A percentile compares a stretch with the other conserved stretches of the same genome.
phyloP scores from a whole-genome alignment of 148 eudicot species.

The Fagopyrum homotropicum region DNA sequence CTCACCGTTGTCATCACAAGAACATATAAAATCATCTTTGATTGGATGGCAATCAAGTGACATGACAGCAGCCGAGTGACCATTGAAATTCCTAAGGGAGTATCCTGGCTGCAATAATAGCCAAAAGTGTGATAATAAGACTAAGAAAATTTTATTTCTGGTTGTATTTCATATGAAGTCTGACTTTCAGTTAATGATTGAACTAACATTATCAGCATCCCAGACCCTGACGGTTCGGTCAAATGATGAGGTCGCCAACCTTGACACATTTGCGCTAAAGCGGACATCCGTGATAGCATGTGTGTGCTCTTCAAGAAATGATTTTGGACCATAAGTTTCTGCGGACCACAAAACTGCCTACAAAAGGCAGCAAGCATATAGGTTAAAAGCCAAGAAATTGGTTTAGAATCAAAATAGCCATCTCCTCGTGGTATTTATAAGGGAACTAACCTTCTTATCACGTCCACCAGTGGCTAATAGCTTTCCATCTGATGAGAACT shows the following conservation, averaged over 20 bases:
- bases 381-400: background rate
- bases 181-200: background rate
- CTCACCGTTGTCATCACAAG: constrained; percentile 45
- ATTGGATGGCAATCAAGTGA: constrained; percentile 48
- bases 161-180: background rate
- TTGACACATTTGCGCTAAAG: constrained; percentile 54
- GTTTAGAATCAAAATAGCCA: background rate
- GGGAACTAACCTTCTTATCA: constrained; percentile 57
- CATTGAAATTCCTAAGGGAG: constrained; percentile 43
- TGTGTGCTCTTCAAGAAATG: constrained; percentile 74
- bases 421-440: background rate
- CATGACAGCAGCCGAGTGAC: constrained; percentile 39
- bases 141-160: background rate
- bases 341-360: constrained; percentile 80
- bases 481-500: constrained; percentile 81
- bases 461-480: constrained; percentile 83
- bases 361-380: constrained; percentile 18
- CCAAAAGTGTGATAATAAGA: background rate
- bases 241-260: constrained; percentile 75
- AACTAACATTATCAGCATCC: constrained; percentile 81
- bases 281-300: constrained; percentile 70
- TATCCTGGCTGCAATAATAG: constrained; percentile 38
- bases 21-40: constrained; percentile 40
- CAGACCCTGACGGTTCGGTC: constrained; percentile 81
- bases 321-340: constrained; percentile 44